Conservation (phyloP, 768 basidiomycete genomes). For the Naematelia aurantialba region DNA sequence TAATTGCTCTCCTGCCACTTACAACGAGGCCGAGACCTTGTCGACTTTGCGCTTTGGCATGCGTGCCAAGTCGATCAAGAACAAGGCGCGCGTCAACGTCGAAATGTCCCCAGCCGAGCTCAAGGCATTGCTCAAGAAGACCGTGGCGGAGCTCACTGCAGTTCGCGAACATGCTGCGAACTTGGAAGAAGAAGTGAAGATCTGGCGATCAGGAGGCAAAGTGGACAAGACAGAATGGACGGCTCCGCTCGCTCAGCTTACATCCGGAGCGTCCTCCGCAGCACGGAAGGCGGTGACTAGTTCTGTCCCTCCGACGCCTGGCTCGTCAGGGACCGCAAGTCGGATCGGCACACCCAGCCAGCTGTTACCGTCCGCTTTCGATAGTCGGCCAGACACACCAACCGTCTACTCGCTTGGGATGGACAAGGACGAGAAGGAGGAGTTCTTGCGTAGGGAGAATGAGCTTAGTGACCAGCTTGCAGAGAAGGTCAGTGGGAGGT, state of each 20-base stretch:
- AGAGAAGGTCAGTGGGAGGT: conserved; percentile 59
- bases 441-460: conserved; percentile 93
- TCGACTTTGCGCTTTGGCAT: conserved; percentile 98
- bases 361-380: conserved; percentile 69
- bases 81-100: conserved; percentile 95
- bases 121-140: conserved; percentile 84
- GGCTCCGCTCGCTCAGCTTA: conserved; percentile 9
- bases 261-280: conserved; percentile 25
- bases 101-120: conserved; percentile 92
- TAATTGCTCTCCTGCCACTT: conserved; percentile 88
- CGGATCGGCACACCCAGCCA: conserved; percentile 52
- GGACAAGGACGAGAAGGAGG: conserved; percentile 95
- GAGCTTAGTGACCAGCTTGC: conserved; percentile 89
- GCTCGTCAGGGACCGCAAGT: conserved; percentile 66
- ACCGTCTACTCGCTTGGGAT: conserved; percentile 62
- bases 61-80: conserved; percentile 99
- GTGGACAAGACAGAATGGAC: conserved; percentile 85
- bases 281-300: conserved; percentile 58
- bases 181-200: conserved; percentile 81
- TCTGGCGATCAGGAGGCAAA: conserved; percentile 81
- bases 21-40: conserved; percentile 94
- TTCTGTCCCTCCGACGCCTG: conserved; percentile 61
- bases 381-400: conserved; percentile 87
- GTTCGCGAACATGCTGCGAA: conserved; percentile 77
- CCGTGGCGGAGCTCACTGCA: conserved; percentile 75